A percentile compares a stretch with the other conserved stretches of the same genome.
Evolutionary conservation across 192 early-diverging fungal genomes (phyloP).

Genomic region (Umbelopsis ramanniana): DNA sequence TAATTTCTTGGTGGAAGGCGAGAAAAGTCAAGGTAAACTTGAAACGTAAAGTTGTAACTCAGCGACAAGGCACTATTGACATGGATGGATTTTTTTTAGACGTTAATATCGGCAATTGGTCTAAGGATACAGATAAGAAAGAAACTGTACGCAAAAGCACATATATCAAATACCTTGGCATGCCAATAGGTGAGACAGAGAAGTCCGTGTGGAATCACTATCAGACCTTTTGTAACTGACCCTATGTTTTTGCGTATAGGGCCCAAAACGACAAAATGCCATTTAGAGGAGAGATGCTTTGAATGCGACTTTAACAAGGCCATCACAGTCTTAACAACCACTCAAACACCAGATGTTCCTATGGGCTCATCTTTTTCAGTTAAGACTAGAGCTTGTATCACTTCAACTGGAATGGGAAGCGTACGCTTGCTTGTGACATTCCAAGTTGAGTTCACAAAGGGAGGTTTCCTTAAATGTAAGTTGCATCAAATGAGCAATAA

Average conservation of each 20-base stretch:
- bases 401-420: conserved; percentile 49
- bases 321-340: conserved; percentile 51
- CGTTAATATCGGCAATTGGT: conserved; percentile 45
- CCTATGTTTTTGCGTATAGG: conserved; percentile 35
- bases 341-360: conserved; percentile 62
- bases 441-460: conserved; percentile 57
- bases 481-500: conserved; percentile 22
- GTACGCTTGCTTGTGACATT: conserved; percentile 54
- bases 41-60: conserved; percentile 8
- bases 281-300: conserved; percentile 51
- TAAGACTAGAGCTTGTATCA: conserved; percentile 59
- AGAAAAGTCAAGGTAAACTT: conserved; percentile 51
- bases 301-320: conserved; percentile 52
- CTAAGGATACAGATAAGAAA: conserved; percentile 4
- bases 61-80: not conserved
- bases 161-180: conserved; percentile 46
- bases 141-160: conserved; percentile 31
- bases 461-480: conserved; percentile 56
- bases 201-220: conserved; percentile 27
- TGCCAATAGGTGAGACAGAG: conserved; percentile 44
- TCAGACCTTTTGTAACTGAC: conserved; percentile 33
- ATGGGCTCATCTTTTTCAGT: conserved; percentile 57
- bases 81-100: conserved; percentile 32
- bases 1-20: conserved; percentile 48
- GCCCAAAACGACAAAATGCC: conserved; percentile 60